Conservation (phyloP, 257 asterid genomes). For the Ehretia macrophylla region DNA sequence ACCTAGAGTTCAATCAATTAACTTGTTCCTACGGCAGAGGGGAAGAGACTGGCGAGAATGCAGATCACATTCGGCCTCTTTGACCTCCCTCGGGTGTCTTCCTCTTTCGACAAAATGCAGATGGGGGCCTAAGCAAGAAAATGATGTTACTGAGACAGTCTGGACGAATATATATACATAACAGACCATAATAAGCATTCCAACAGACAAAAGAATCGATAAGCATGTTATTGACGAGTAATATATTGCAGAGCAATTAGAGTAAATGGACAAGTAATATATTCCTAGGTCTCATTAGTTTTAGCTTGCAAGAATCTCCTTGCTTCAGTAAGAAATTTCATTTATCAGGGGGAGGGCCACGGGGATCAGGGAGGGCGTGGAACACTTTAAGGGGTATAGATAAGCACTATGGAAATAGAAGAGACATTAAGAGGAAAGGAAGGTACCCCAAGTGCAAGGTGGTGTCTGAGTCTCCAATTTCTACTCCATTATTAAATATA, state of each 20-base stretch:
- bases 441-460: conserved; percentile 47
- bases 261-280: no score
- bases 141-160: neutral
- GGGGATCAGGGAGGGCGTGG: no score
- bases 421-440: no score
- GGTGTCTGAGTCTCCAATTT: conserved; percentile 51
- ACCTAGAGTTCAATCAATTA: neutral
- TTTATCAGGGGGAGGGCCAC: no score
- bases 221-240: no score
- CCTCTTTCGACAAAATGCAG: conserved; percentile 29
- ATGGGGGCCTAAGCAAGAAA: conserved; percentile 44
- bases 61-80: neutral
- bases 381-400: neutral
- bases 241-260: no score
- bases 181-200: no score
- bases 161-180: neutral
- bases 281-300: no score
- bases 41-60: neutral
- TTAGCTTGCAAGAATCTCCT: no score
- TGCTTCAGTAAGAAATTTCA: neutral
- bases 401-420: no score
- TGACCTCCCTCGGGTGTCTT: conserved; percentile 33
- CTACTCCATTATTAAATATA: conserved; percentile 28
- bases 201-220: no score
- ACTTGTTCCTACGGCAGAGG: neutral